These are phyloP conservation scores for Stachybotrys chlorohalonatus DNA, from an alignment of 2,329 filamentous ascomycete genomes.

Conservation along the genomic window DNA sequence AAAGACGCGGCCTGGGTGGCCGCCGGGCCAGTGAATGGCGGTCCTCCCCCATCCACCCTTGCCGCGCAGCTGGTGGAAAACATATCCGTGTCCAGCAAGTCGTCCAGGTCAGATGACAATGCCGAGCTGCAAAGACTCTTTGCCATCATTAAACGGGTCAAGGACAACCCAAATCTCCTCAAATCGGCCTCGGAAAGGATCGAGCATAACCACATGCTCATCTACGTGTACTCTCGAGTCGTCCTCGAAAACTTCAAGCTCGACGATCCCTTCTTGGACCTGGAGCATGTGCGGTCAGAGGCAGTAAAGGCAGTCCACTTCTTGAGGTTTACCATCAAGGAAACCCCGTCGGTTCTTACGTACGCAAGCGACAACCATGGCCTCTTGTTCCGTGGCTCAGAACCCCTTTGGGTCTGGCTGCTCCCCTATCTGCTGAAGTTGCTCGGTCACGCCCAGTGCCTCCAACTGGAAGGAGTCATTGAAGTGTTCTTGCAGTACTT, in stretches of 20 bases:
- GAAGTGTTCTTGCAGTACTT: constrained; percentile 42
- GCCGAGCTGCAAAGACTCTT: constrained; percentile 68
- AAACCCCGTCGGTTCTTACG: constrained; percentile 61
- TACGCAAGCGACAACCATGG: constrained; percentile 28
- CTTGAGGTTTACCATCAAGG: constrained; percentile 63
- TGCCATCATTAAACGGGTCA: constrained; percentile 43
- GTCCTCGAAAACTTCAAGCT: constrained; percentile 61
- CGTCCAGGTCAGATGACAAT: constrained; percentile 55
- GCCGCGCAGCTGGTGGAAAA: constrained; percentile 82
- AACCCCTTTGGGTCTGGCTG: constrained; percentile 58
- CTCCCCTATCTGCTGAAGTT: constrained; percentile 49
- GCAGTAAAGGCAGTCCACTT: constrained; percentile 69
- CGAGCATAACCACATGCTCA: constrained; percentile 73
- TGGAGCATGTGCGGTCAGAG: constrained; percentile 45
- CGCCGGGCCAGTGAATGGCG: constrained; percentile 8
- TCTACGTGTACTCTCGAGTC: constrained; percentile 74
- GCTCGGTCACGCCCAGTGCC: constrained; percentile 41
- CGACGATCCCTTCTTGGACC: constrained; percentile 59
- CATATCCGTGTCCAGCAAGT: constrained; percentile 56
- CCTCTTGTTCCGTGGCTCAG: constrained; percentile 43
- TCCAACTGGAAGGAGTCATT: constrained; percentile 40
- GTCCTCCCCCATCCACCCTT: constrained; percentile 66
- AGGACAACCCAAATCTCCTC: constrained; percentile 42
- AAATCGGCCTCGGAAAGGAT: constrained; percentile 56
- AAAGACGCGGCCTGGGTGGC: constrained; percentile 7